These are phyloP conservation scores for Chloroidium sp. DNA, from an alignment of 163 green algal genomes.

Conservation along the genomic window DNA sequence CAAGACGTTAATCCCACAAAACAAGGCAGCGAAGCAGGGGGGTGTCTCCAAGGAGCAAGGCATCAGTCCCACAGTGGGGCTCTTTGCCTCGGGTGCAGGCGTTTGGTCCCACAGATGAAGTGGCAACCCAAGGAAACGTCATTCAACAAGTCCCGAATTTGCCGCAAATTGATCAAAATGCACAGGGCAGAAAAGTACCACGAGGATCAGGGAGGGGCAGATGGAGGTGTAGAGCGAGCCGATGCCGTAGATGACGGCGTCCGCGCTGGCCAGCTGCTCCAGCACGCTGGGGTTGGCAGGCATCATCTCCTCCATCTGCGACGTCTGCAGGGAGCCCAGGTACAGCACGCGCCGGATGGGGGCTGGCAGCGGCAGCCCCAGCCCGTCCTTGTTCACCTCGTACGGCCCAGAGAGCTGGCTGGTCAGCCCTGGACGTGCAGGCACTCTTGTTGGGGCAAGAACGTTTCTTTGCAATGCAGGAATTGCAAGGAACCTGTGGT, in stretches of 20 bases:
- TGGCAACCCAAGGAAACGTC: background rate
- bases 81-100: too few relatives aligned
- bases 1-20: too few relatives aligned
- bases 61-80: too few relatives aligned
- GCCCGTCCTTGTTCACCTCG: background rate
- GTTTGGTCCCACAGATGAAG: too few relatives aligned
- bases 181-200: conserved; percentile 33
- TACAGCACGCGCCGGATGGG: conserved; percentile 93
- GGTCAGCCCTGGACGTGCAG: too few relatives aligned
- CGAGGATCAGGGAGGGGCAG: conserved; percentile 80
- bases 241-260: conserved; percentile 87
- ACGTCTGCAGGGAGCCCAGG: conserved; percentile 60
- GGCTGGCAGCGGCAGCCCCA: conserved; percentile 43
- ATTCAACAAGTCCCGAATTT: background rate
- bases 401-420: too few relatives aligned
- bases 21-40: too few relatives aligned
- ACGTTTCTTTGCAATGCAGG: too few relatives aligned
- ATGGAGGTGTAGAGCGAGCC: conserved; percentile 96
- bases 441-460: too few relatives aligned
- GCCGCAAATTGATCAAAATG: conserved; percentile 34
- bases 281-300: conserved; percentile 75
- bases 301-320: conserved; percentile 80
- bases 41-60: too few relatives aligned
- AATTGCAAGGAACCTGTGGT: too few relatives aligned
- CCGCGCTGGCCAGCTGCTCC: conserved; percentile 30